Base-by-base conservation (phyloP, 805 yeast species). In the Yarrowia sp. region DNA sequence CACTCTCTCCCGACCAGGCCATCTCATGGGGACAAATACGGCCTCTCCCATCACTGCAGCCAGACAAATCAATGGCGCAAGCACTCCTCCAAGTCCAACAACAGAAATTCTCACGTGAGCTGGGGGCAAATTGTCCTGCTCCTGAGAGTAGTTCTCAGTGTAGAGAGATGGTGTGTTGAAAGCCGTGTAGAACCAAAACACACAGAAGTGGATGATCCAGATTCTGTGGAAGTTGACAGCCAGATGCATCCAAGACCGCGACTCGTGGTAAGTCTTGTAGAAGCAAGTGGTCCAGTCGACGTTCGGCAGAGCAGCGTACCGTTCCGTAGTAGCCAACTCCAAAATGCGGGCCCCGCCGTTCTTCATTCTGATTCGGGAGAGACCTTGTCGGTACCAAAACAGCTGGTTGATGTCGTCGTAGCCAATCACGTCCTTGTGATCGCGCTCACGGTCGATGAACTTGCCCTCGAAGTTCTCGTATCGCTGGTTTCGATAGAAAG, bases 1-100 rank as follows among this genome's bases (percentile, higher is more conserved):
- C 72, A 94, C 82, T 74, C 89, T 97, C 78, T 93, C 98, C 74
- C 98, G 97, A 76, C 99, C 99, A 29, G 98, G 96, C 97, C 98
- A 96, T 69, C 87, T 84, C 77, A 98, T 86, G 67, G 99, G 99
- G 65, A 94, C 98, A 70, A 91, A 94, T 72, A 85, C 79, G 96
- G 96, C 93, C 77, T 94, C 99, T 70, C 88, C 84, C 33, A 91
- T 63, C 24, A 98, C 92, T 55, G 99, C 99, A 63, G 82, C 68
- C 64, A 94, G 80, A 77, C 94, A 96, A 70, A 94, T 83, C 58
- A 82, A 72, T 64, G 85, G 77, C 56, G 97, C 98, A 68, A 93
- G 80, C 51, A 87, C 76, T 80, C 99, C 99, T 76, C 93, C 98
- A 68, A 92, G 78, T 55, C 97, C 96, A 66, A 86, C 87, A 31